Conservation (phyloP, 2,329 filamentous ascomycete genomes). For the Aspergillus sp. region DNA sequence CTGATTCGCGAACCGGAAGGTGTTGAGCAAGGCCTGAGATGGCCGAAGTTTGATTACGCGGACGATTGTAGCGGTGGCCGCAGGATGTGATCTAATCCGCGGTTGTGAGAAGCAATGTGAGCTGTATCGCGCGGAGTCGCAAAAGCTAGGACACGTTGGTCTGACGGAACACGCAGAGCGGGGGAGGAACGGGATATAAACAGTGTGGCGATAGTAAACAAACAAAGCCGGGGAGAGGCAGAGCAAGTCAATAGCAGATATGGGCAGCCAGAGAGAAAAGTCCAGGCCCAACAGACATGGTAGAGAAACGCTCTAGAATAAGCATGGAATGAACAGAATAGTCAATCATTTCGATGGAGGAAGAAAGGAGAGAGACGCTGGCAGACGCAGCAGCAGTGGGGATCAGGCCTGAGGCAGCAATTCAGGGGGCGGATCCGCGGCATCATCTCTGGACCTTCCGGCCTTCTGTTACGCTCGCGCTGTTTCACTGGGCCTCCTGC, state of each 20-base stretch:
- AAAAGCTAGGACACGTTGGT: constrained; percentile 2
- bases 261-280: not conserved
- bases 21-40: not conserved
- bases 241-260: constrained; percentile 4
- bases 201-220: constrained; percentile 13
- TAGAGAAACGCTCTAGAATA: constrained; percentile 9
- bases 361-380: constrained; percentile 11
- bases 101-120: not conserved
- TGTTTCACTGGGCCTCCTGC: not conserved
- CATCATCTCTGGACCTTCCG: constrained; percentile 12
- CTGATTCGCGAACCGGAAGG: not conserved
- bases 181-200: constrained; percentile 7
- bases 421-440: constrained; percentile 22
- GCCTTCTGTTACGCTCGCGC: not conserved
- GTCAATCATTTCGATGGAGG: constrained; percentile 1
- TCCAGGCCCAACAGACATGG: constrained; percentile 6
- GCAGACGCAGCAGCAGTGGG: constrained; percentile 4
- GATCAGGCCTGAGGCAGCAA: constrained; percentile 13
- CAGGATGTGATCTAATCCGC: not conserved
- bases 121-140: not conserved
- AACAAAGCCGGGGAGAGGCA: constrained; percentile 4
- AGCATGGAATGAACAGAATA: constrained; percentile 6
- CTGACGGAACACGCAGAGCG: constrained; percentile 2
- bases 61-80: not conserved
- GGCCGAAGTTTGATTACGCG: constrained; percentile 3